These are phyloP conservation scores for Huntiella moniliformis DNA, from an alignment of 2,329 filamentous ascomycete genomes.

Conservation along the genomic window DNA sequence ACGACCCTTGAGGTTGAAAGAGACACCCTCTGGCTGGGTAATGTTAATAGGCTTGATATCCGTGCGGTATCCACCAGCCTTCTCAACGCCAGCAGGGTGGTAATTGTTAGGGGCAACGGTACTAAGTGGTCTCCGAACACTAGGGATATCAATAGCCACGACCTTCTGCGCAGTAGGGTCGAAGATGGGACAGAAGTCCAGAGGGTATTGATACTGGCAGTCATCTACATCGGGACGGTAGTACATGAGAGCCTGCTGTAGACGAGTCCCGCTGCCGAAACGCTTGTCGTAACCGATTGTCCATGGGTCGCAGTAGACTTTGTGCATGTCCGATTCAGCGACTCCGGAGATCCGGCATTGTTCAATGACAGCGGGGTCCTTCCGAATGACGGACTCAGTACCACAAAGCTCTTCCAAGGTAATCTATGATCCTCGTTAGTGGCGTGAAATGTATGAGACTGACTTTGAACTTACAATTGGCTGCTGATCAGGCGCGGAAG, in stretches of 20 bases:
- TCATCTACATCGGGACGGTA: constrained; percentile 73
- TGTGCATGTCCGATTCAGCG: constrained; percentile 69
- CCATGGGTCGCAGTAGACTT: constrained; percentile 93
- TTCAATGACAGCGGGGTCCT: constrained; percentile 73
- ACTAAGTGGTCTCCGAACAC: constrained; percentile 55
- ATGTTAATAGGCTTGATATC: constrained; percentile 77
- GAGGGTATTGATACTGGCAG: constrained; percentile 75
- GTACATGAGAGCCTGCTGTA: constrained; percentile 92
- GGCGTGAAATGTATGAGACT: neutral
- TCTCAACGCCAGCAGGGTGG: constrained; percentile 51
- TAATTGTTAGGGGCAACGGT: constrained; percentile 62
- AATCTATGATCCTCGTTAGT: constrained; percentile 32
- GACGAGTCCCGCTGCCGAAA: constrained; percentile 56
- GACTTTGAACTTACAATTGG: constrained; percentile 42
- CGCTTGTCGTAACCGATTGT: constrained; percentile 89
- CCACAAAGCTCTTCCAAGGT: constrained; percentile 77
- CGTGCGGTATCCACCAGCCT: constrained; percentile 54
- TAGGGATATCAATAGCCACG: constrained; percentile 67
- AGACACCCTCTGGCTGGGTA: constrained; percentile 74
- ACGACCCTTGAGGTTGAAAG: constrained; percentile 58
- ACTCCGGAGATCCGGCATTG: constrained; percentile 75
- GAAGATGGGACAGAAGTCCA: constrained; percentile 89
- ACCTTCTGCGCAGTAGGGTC: constrained; percentile 63
- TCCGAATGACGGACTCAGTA: constrained; percentile 58
- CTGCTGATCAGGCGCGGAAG: constrained; percentile 56